These are phyloP conservation scores for Penicillium diatomitis DNA, from an alignment of 495 filamentous ascomycete species.

Conservation along the genomic window DNA sequence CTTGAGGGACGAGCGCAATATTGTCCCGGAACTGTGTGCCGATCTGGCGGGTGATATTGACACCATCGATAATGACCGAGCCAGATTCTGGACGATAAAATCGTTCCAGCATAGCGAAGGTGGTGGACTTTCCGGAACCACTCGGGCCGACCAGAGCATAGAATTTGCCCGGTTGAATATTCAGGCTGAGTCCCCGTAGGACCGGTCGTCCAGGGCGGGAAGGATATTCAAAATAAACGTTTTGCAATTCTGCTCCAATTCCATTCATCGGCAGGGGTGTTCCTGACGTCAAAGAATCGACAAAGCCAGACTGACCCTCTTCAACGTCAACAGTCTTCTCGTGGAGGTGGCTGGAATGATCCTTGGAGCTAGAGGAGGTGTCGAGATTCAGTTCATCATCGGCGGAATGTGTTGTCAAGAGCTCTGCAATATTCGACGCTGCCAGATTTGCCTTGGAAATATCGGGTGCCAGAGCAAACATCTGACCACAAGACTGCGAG, in stretches of 20 bases:
- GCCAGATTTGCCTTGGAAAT: slow-evolving; percentile 44
- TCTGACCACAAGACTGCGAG: slow-evolving; percentile 55
- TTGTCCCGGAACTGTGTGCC: slow-evolving; percentile 37
- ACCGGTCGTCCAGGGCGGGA: slow-evolving; percentile 44
- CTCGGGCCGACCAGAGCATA: slow-evolving; percentile 50
- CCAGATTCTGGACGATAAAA: slow-evolving; percentile 43
- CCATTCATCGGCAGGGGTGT: slow-evolving; percentile 7
- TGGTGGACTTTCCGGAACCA: slow-evolving; percentile 53
- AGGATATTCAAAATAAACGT: slow-evolving; percentile 52
- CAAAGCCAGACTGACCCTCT: slow-evolving; percentile 3
- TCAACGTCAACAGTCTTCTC: slow-evolving; percentile 21
- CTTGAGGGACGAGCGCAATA: slow-evolving; percentile 46
- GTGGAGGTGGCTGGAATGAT: slow-evolving; percentile 5
- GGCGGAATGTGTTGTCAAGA: slow-evolving; percentile 24
- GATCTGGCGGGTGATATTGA: slow-evolving; percentile 27
- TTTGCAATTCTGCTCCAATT: slow-evolving; percentile 39
- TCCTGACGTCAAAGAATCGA: background rate
- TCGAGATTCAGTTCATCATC: slow-evolving; percentile 18
- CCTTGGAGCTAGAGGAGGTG: slow-evolving; percentile 5
- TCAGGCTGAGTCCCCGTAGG: slow-evolving; percentile 43
- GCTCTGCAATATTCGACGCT: slow-evolving; percentile 24
- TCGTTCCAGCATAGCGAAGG: slow-evolving; percentile 49
- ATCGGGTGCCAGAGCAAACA: slow-evolving; percentile 56
- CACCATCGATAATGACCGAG: slow-evolving; percentile 29
- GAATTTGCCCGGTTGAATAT: slow-evolving; percentile 47